Base-by-base conservation (phyloP, 805 yeast genomes). In the Yarrowia keelungensis region DNA sequence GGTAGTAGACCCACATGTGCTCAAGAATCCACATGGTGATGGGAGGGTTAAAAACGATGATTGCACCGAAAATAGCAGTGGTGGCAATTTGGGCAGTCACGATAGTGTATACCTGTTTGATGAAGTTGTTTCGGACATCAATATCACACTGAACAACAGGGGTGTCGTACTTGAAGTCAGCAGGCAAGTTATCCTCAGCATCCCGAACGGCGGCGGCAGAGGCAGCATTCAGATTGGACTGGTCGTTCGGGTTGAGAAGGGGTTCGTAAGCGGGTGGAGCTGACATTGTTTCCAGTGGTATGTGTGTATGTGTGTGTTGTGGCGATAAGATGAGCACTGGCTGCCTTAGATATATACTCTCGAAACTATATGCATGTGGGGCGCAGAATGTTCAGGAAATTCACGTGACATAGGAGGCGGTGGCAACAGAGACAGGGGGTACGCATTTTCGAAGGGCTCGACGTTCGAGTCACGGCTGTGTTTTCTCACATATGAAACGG, bases 121-220 rank as follows among this genome's bases (percentile, higher is more conserved):
- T 80, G 73, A 92, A 92, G 76, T 87, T 83, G 72, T 89, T 90
- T 73, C 97, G 86, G 47, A 92, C 82, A 15, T 89, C 86, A 65
- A 90, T 79, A 69, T 89, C 90, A 78, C 97, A 91, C 41, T 89
- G 87, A 3, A 92, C 86, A 32, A 92, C 96, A 66, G 85, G 84
- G 8, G 89, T 89, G 43, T 89, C 86, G 77, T 88, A 91, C 76
- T 91, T 92, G 85, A 91, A 92, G 78, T 91, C 97, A 73, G 91
- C 81, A 4, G 80, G 80, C 59, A 78, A 69, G 69, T 76, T 69
- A 68, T 72, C 75, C 26, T 59, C 65, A 8, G 56, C 38, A 15
- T 62, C 67, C n/a, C 67, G 43, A 19, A 26, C 56, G 10, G 47
- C 56, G 10, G 56, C 51, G 4, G 67, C 39, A 8, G 67, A 50